These are phyloP conservation scores for Globisporangium barbulae DNA, from an alignment of 352 stramenopile genomes.

Conservation along the genomic window DNA sequence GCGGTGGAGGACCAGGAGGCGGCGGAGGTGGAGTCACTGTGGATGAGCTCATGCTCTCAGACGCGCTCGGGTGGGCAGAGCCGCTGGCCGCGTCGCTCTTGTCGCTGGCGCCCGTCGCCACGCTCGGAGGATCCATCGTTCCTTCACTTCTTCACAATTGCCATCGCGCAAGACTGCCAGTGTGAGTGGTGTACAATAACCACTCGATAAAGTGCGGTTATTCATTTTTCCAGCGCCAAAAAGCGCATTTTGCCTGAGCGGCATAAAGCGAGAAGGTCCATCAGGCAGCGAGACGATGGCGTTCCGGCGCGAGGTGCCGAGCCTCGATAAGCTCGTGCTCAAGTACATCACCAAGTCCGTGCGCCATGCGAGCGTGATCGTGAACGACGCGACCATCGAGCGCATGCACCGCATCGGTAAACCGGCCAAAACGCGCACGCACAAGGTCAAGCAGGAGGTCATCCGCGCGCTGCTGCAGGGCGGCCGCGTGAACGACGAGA, in stretches of 20 bases:
- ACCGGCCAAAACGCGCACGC: slow-evolving; percentile 70
- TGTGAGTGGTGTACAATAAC: background rate
- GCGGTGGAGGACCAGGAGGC: slow-evolving; percentile 30
- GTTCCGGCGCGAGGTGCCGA: slow-evolving; percentile 80
- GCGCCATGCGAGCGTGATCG: slow-evolving; percentile 50
- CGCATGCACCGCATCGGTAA: slow-evolving; percentile 72
- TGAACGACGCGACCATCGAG: slow-evolving; percentile 69
- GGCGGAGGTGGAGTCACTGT: slow-evolving; percentile 30
- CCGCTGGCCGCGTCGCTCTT: background rate
- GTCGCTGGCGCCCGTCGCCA: background rate
- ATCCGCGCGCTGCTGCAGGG: slow-evolving; percentile 73
- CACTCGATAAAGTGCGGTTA: background rate
- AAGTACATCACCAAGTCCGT: slow-evolving; percentile 88
- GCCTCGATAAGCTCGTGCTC: slow-evolving; percentile 85
- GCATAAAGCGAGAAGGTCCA: background rate
- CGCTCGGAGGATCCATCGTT: slow-evolving; percentile 9
- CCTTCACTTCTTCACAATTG: background rate
- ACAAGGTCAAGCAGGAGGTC: slow-evolving; percentile 87
- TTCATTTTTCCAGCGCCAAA: background rate
- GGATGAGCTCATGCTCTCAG: background rate
- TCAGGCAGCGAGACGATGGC: slow-evolving; percentile 45
- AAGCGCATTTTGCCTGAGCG: background rate
- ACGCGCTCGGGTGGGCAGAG: background rate
- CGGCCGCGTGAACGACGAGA: slow-evolving; percentile 77
- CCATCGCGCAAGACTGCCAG: background rate